These are phyloP conservation scores for Debaryomyces robertsiae DNA, from an alignment of 1,139 yeast genomes.

Conservation along the genomic window DNA sequence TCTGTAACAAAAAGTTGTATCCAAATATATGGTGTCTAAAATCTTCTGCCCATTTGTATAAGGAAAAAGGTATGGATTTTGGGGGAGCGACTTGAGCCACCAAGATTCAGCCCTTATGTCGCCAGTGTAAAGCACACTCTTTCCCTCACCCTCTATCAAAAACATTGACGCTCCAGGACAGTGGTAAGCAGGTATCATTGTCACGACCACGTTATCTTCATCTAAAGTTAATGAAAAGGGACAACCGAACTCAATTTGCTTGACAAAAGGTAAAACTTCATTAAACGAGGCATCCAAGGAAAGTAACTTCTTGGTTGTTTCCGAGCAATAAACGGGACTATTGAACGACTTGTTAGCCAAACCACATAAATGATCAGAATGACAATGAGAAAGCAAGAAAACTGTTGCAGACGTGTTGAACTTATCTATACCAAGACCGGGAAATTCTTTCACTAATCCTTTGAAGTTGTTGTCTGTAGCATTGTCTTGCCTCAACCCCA, in stretches of 20 bases:
- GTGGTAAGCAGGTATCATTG: conserved; percentile 51
- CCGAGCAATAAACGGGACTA: conserved; percentile 53
- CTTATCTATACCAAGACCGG: conserved; percentile 43
- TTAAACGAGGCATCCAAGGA: conserved; percentile 26
- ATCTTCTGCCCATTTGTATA: conserved; percentile 37
- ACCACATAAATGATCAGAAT: conserved; percentile 59
- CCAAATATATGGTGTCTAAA: conserved; percentile 55
- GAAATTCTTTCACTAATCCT: conserved; percentile 38
- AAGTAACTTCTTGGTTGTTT: conserved; percentile 43
- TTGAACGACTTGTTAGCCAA: conserved; percentile 40
- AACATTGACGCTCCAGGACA: conserved; percentile 68
- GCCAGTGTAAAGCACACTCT: conserved; percentile 55
- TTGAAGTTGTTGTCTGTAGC: conserved; percentile 24
- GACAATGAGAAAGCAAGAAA: conserved; percentile 56
- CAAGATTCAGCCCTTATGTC: conserved; percentile 61
- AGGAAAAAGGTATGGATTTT: conserved; percentile 46
- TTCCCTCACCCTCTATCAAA: conserved; percentile 39
- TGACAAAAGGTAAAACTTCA: conserved; percentile 25
- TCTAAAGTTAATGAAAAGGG: conserved; percentile 24
- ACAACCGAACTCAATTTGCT: conserved; percentile 25
- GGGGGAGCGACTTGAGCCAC: conserved; percentile 46
- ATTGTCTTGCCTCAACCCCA: conserved; percentile 2
- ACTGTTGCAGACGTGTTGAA: conserved; percentile 35
- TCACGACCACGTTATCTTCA: conserved; percentile 21
- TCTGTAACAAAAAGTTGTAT: conserved; percentile 57